Evolutionary conservation across 352 stramenopile species (phyloP).

Genomic region (Phytophthora syringae): DNA sequence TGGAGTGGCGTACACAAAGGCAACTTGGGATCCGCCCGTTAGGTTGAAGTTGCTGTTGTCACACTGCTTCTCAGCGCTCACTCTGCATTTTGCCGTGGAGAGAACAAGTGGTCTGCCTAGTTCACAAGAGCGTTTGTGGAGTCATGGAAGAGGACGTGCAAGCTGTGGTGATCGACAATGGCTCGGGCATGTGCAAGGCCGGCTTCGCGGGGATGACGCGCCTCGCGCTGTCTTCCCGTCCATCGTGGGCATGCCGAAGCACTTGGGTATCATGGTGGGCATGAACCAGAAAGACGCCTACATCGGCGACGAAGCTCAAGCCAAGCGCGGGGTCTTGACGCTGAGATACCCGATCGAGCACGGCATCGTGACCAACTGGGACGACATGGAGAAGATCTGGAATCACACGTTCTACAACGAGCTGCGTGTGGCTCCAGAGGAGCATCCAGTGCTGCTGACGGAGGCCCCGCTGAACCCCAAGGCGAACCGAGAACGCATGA

Average conservation of each 20-base stretch:
- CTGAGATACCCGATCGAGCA: conserved; percentile 99
- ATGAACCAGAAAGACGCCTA: conserved; percentile 97
- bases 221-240: conserved; percentile 97
- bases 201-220: conserved; percentile 97
- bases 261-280: conserved; percentile 97
- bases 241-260: conserved; percentile 95
- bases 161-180: conserved; percentile 95
- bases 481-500: conserved; percentile 92
- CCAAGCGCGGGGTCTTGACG: conserved; percentile 93
- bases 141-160: conserved; percentile 65
- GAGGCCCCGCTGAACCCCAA: conserved; percentile 95
- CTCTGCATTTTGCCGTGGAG: conserved; percentile 11
- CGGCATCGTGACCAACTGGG: conserved; percentile 99
- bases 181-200: conserved; percentile 99
- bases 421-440: conserved; percentile 94
- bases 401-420: conserved; percentile 99
- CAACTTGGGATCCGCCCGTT: conserved; percentile 25
- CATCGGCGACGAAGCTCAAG: conserved; percentile 93
- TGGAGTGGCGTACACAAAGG: conserved; percentile 26
- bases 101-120: not conserved
- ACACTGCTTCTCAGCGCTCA: not conserved
- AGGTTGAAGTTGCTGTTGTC: conserved; percentile 20
- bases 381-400: conserved; percentile 99
- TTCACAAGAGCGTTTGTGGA: not conserved
- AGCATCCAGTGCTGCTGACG: conserved; percentile 96